Evolutionary conservation across 768 basidiomycete species (phyloP).

Genomic region (Suillus bovinus): DNA sequence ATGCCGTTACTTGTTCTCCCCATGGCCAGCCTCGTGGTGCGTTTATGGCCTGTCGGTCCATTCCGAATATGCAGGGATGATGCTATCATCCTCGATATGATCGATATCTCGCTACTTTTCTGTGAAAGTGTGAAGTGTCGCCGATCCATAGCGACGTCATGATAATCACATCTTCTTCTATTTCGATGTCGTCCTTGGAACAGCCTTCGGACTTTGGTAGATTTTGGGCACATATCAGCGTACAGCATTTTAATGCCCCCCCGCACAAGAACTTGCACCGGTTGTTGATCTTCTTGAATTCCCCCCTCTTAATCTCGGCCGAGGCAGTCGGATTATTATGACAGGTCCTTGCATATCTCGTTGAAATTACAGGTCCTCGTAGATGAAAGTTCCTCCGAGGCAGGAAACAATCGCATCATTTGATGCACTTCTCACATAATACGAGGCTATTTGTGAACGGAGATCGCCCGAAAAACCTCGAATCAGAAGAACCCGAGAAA

Average conservation of each 20-base stretch:
- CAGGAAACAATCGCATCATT: background rate
- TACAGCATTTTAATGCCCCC: background rate
- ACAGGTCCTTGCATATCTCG: background rate
- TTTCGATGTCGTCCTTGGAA: background rate
- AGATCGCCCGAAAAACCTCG: background rate
- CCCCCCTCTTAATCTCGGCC: background rate
- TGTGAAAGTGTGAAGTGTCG: background rate
- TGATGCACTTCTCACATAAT: no score
- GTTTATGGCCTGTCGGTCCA: slow-evolving; percentile 5
- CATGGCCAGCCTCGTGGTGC: background rate
- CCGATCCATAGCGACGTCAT: slow-evolving; percentile 2
- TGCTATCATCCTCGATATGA: slow-evolving; percentile 1
- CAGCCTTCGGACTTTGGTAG: slow-evolving; percentile 2
- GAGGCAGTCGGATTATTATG: background rate
- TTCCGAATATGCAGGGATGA: slow-evolving; percentile 1
- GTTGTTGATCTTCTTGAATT: background rate
- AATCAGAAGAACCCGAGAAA: background rate
- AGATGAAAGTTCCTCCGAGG: background rate
- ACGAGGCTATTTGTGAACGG: background rate
- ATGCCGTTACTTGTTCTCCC: background rate
- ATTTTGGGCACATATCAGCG: background rate
- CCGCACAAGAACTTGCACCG: background rate
- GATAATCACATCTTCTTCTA: slow-evolving; percentile 1
- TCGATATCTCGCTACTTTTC: background rate
- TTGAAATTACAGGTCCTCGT: background rate